These are phyloP conservation scores for Euphorbia peplus DNA, from an alignment of 345 rosid species.

Conservation along the genomic window DNA sequence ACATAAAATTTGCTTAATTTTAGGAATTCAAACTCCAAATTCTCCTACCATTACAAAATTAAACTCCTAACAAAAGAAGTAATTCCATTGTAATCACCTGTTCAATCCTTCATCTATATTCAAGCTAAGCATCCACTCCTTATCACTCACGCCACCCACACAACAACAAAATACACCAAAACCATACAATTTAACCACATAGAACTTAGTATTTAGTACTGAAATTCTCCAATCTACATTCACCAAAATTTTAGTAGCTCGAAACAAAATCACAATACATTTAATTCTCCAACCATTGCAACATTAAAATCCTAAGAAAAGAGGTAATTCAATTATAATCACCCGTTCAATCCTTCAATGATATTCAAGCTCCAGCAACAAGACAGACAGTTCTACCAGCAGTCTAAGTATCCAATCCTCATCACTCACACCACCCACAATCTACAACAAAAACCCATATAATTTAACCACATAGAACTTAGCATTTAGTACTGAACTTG, in stretches of 20 bases:
- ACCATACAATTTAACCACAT: neutral
- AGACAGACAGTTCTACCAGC: neutral
- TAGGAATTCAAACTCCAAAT: neutral
- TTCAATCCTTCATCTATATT: neutral
- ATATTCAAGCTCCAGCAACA: neutral
- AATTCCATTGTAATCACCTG: neutral
- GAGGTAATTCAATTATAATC: no score
- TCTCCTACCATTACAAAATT: neutral
- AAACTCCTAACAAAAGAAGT: neutral
- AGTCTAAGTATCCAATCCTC: neutral
- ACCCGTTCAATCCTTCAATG: neutral
- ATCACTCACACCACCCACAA: neutral
- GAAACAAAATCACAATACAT: slow-evolving; percentile 4
- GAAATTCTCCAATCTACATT: slow-evolving; percentile 2
- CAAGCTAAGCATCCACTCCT: neutral
- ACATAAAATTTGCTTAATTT: neutral
- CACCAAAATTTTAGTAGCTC: slow-evolving; percentile 1
- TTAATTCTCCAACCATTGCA: no score
- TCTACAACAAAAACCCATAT: neutral
- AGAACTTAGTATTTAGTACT: neutral
- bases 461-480: neutral
- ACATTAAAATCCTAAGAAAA: no score
- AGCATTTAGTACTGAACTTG: neutral
- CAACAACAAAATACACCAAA: neutral
- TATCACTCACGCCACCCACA: neutral